Conservation (phyloP, 371 early-diverging fungal species). For the Actinomortierella ambigua region DNA sequence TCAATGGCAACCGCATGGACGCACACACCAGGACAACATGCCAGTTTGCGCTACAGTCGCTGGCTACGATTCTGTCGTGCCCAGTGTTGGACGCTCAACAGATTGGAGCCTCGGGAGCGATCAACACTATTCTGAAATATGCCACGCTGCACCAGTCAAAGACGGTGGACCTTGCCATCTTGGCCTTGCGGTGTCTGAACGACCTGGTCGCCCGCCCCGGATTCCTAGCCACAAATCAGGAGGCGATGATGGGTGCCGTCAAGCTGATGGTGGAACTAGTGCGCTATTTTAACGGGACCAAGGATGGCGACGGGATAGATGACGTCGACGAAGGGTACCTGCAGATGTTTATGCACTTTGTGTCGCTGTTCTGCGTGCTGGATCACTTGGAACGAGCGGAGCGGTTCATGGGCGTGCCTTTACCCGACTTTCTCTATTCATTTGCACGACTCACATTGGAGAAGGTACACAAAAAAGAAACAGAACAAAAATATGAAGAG, state of each 20-base stretch:
- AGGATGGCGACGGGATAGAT: slow-evolving; percentile 44
- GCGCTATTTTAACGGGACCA: slow-evolving; percentile 40
- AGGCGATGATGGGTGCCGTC: slow-evolving; percentile 33
- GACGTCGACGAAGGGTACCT: slow-evolving; percentile 43
- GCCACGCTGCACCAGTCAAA: slow-evolving; percentile 41
- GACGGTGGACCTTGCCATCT: slow-evolving; percentile 35
- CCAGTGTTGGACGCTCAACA: slow-evolving; percentile 34
- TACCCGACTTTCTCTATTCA: slow-evolving; percentile 29
- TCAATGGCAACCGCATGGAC: slow-evolving; percentile 39
- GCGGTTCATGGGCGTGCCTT: slow-evolving; percentile 24
- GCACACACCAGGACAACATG: slow-evolving; percentile 38
- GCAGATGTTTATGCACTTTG: slow-evolving; percentile 45
- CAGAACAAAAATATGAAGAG: not conserved
- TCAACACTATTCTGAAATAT: slow-evolving; percentile 29
- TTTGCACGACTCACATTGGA: slow-evolving; percentile 42
- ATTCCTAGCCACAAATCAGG: slow-evolving; percentile 37
- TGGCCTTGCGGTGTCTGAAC: slow-evolving; percentile 37
- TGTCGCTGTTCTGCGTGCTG: slow-evolving; percentile 36
- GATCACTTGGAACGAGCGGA: slow-evolving; percentile 39
- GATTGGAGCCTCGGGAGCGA: slow-evolving; percentile 20
- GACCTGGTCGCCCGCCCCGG: slow-evolving; percentile 41
- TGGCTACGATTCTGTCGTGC: slow-evolving; percentile 28
- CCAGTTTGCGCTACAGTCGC: slow-evolving; percentile 25
- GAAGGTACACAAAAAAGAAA: slow-evolving; percentile 16
- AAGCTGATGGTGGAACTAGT: slow-evolving; percentile 36